Evolutionary conservation across 1,284 basidiomycete species (phyloP).

Genomic region (Marasmius fiardii): DNA sequence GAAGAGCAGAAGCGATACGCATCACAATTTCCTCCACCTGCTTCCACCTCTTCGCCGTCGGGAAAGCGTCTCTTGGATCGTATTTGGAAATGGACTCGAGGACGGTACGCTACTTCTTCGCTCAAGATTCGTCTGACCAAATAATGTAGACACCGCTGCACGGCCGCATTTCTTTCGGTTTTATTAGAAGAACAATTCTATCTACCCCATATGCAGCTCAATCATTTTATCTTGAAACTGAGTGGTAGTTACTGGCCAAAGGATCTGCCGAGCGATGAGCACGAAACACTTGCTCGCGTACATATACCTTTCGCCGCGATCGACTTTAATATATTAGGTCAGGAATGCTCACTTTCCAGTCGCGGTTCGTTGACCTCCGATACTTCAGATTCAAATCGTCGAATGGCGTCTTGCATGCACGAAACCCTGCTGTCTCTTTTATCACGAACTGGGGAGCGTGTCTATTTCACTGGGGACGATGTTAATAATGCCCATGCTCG

Average conservation of each 20-base stretch:
- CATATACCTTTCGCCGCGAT: background rate
- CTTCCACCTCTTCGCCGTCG: no score
- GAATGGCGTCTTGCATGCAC: background rate
- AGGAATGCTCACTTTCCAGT: background rate
- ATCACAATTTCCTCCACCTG: background rate
- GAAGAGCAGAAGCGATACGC: background rate
- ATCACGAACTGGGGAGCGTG: background rate
- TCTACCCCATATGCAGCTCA: background rate
- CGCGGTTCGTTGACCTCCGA: background rate
- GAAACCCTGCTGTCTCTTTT: background rate
- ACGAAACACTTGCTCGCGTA: background rate
- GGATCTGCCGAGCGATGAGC: background rate
- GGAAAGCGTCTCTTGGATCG: background rate
- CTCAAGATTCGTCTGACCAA: background rate
- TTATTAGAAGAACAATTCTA: background rate
- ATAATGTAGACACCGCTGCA: background rate
- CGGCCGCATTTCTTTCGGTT: background rate
- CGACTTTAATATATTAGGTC: background rate
- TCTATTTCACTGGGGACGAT: background rate
- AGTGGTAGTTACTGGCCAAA: background rate
- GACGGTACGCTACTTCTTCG: background rate
- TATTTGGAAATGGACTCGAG: background rate
- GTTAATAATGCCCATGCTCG: background rate
- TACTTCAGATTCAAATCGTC: background rate
- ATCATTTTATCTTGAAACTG: background rate